Evolutionary conservation across 495 filamentous ascomycete species (phyloP).

Genomic region (Xanthoparmelia taractica): DNA sequence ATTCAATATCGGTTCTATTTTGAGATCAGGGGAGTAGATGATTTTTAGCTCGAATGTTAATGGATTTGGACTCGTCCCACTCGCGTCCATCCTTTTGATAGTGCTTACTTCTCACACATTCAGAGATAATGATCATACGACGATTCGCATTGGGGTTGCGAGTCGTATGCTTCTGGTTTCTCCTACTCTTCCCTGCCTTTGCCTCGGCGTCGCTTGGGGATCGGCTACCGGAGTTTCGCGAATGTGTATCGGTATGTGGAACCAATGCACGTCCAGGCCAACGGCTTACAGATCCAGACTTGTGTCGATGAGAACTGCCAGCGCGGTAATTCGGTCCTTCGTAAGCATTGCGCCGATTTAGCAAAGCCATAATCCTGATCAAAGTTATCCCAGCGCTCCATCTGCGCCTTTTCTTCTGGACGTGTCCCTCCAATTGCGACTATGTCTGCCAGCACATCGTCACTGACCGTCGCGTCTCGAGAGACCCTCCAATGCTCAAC

Average conservation of each 20-base stretch:
- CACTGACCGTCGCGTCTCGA: slow-evolving; percentile 61
- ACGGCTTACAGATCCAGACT: slow-evolving; percentile 44
- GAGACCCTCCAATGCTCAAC: slow-evolving; percentile 52
- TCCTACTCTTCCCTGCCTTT: slow-evolving; percentile 36
- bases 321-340: slow-evolving; percentile 39
- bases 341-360: slow-evolving; percentile 30
- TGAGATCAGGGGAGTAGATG: too few species aligned
- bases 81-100: too few species aligned
- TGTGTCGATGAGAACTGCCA: slow-evolving; percentile 77
- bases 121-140: background rate
- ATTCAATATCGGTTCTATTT: too few species aligned
- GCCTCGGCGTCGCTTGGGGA: slow-evolving; percentile 74
- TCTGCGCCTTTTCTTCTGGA: slow-evolving; percentile 50
- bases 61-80: background rate
- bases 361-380: background rate
- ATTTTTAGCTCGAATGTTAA: background rate
- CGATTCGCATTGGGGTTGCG: background rate
- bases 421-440: slow-evolving; percentile 88
- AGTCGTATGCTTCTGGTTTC: slow-evolving; percentile 19
- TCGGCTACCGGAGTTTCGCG: slow-evolving; percentile 75
- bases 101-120: background rate
- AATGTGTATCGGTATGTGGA: slow-evolving; percentile 70
- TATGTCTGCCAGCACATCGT: slow-evolving; percentile 96
- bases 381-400: slow-evolving; percentile 33
- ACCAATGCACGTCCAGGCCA: background rate